A percentile compares a stretch with the other conserved stretches of the same genome.
Conservation (phyloP, 208 protist species). For the Porcisia hertigi region DNA sequence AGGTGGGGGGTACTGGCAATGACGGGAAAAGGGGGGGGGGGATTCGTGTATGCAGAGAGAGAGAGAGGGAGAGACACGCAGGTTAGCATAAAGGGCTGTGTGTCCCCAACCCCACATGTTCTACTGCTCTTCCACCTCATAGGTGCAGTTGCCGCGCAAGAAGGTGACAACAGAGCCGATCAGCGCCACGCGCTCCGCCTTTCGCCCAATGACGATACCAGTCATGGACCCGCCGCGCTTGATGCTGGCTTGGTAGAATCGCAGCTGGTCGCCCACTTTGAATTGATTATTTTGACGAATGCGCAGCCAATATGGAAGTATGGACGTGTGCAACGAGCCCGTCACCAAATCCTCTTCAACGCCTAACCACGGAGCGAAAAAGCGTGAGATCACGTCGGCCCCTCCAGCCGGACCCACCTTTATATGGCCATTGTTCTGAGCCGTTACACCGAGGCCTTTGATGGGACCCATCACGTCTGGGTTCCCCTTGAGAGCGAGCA, state of each 20-base stretch:
- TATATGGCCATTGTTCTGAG: constrained; percentile 38
- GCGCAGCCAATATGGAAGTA: constrained; percentile 67
- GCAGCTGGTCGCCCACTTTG: constrained; percentile 54
- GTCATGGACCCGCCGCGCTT: constrained; percentile 47
- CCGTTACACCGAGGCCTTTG: constrained; percentile 41
- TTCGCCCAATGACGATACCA: constrained; percentile 60
- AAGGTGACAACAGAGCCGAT: constrained; percentile 62
- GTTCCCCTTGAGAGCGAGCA: constrained; percentile 34
- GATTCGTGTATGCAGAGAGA: background rate
- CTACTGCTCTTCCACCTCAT: constrained; percentile 46
- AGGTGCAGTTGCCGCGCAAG: constrained; percentile 59
- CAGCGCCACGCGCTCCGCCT: constrained; percentile 66
- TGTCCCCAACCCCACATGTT: background rate
- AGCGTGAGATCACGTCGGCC: constrained; percentile 60
- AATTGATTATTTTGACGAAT: constrained; percentile 35
- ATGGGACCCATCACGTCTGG: constrained; percentile 28
- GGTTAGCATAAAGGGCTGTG: background rate
- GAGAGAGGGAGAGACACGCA: no score
- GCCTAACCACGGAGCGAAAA: constrained; percentile 73
- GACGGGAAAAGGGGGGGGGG: background rate
- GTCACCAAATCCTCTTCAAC: constrained; percentile 75
- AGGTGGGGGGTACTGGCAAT: background rate
- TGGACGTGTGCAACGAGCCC: constrained; percentile 40
- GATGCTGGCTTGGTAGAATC: constrained; percentile 61
- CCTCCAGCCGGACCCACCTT: constrained; percentile 26